A percentile compares a stretch with the other conserved stretches of the same genome.
Conservation (phyloP, 1,284 basidiomycete genomes). For the Coniophora puteana region DNA sequence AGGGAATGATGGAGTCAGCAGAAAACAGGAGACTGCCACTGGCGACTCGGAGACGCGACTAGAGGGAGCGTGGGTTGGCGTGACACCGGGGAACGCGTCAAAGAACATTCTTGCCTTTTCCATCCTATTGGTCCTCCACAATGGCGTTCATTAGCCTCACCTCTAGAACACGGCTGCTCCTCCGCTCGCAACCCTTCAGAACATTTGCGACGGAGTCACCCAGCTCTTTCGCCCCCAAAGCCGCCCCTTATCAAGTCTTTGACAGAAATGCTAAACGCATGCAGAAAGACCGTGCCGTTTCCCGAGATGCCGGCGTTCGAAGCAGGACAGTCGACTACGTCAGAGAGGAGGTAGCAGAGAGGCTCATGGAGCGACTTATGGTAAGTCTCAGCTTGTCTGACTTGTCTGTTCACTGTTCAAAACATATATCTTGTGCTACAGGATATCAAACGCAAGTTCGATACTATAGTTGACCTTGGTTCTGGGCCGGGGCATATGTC, state of each 20-base stretch:
- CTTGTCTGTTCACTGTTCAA: neutral
- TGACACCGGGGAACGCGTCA: no score
- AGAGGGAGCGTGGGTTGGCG: no score
- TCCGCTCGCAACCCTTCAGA: no score
- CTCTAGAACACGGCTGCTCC: no score
- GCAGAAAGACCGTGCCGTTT: constrained; percentile 79
- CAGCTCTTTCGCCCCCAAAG: constrained; percentile 30
- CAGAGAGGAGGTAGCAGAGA: constrained; percentile 85
- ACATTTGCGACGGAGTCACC: constrained; percentile 37
- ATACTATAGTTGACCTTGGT: constrained; percentile 83
- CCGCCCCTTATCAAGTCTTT: constrained; percentile 78
- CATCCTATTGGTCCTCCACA: no score
- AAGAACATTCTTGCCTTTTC: neutral
- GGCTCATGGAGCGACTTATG: constrained; percentile 86
- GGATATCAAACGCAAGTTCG: constrained; percentile 90
- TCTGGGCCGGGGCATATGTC: constrained; percentile 95
- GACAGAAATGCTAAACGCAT: constrained; percentile 81
- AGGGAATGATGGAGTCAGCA: no score
- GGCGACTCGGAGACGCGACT: no score
- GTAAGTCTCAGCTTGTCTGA: constrained; percentile 30
- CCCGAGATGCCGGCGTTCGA: constrained; percentile 48
- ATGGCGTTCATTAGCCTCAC: no score
- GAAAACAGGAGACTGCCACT: no score
- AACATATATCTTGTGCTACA: constrained; percentile 29
- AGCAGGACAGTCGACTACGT: constrained; percentile 91